Base-by-base conservation (phyloP, 23 red algal genomes). In the Agarophyton chilense region DNA sequence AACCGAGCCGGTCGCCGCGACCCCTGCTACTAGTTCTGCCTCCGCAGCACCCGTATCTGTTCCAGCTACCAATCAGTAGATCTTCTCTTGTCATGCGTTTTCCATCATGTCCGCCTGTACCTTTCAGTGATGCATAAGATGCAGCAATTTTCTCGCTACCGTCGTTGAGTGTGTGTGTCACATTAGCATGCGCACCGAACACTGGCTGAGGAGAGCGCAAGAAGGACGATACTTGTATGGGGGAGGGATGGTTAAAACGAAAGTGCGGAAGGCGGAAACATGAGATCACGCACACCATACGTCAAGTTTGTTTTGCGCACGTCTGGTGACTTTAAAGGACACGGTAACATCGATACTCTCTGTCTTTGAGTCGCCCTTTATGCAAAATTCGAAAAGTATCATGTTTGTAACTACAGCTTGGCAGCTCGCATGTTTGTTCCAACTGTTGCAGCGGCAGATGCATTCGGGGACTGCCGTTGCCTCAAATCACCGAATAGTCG, bases 1-100 rank as follows among this genome's bases (percentile, higher is more conserved):
- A 74, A 19, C 41, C n/a, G 68, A 43, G 1, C 68, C 68, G 1
- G 41, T 39, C 36, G 33, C 68, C 24, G 18, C 68, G 3, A 39
- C 68, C 43, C 29, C 68, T 46, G 17, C 68, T 17, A 4, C 40
- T 0, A 39, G 29, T 74, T 38, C 39, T 18, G 43, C 38, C 10
- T 39, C 68, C 1, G 31, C 29, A 11, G 32, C 60, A 7, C 68
- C 68, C 34, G 24, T 74, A 29, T 74, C 68, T n/a, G 40, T 74
- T 49, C 68, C 68, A 26, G 68, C 68, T 74, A 74, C 68, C 43
- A 46, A 38, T 46, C 68, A 74, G 68, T 74, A 74, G 68, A 17
- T 47, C 68, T 74, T 43, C 47, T 21, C 68, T 4, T 28, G 39
- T 24, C 12, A 12, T 74, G 21, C 17, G 40, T 28, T 74, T 45